These are phyloP conservation scores for Aspergillus funiculosus DNA, from an alignment of 495 filamentous ascomycete species.

Conservation along the genomic window DNA sequence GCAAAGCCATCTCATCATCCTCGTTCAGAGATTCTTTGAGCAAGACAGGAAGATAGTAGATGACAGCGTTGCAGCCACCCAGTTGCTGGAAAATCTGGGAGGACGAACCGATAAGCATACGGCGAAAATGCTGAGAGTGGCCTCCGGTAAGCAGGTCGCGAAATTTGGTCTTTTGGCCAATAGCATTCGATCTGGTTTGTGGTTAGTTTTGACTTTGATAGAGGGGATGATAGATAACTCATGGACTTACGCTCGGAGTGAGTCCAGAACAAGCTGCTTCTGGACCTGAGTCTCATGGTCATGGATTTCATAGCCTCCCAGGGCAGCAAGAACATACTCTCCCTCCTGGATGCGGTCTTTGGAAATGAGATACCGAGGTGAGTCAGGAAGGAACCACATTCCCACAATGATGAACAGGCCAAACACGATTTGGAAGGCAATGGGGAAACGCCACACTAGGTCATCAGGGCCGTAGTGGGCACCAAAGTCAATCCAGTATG, in stretches of 20 bases:
- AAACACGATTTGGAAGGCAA: constrained; percentile 76
- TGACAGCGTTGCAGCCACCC: constrained; percentile 72
- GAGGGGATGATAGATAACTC: constrained; percentile 3
- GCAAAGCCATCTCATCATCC: constrained; percentile 57
- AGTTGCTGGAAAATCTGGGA: constrained; percentile 81
- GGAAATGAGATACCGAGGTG: constrained; percentile 67
- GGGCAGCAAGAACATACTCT: constrained; percentile 62
- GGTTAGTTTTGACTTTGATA: neutral
- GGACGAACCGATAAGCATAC: constrained; percentile 48
- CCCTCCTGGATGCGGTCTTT: constrained; percentile 64
- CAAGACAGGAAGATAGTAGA: constrained; percentile 79
- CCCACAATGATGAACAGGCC: constrained; percentile 57
- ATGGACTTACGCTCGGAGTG: constrained; percentile 61
- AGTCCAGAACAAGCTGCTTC: constrained; percentile 66
- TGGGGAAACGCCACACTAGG: constrained; percentile 74
- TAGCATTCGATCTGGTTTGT: constrained; percentile 26
- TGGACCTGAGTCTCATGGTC: constrained; percentile 53
- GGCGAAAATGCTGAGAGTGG: constrained; percentile 41
- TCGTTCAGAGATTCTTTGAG: constrained; percentile 62
- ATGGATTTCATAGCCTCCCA: constrained; percentile 54
- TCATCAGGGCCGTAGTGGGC: constrained; percentile 59
- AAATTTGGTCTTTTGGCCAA: constrained; percentile 31
- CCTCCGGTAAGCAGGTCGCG: constrained; percentile 40
- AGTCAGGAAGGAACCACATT: constrained; percentile 68
- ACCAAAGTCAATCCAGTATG: constrained; percentile 84